Conservation (phyloP, 495 filamentous ascomycete genomes). For the Aspergillus indologenus region DNA sequence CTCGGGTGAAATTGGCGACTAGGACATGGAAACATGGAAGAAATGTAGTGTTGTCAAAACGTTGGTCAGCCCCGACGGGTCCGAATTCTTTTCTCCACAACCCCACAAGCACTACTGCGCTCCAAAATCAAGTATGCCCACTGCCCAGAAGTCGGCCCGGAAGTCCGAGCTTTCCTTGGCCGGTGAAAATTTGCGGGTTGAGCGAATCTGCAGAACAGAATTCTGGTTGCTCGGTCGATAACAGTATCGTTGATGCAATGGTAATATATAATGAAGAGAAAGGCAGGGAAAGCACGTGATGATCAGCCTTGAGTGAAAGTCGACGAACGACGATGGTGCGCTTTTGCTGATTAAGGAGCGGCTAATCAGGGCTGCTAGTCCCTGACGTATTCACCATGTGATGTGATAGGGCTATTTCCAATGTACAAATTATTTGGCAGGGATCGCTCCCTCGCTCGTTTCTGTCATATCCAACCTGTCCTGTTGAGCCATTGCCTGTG, state of each 20-base stretch:
- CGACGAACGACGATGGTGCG: not conserved
- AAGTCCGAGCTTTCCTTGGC: not conserved
- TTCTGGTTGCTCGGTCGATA: not conserved
- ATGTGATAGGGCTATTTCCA: slow-evolving; percentile 21
- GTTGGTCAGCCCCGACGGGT: not conserved
- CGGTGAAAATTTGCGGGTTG: not conserved
- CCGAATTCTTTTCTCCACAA: not conserved
- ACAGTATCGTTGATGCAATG: not conserved
- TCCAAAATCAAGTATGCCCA: not conserved
- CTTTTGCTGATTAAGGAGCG: not conserved
- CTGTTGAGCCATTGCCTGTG: slow-evolving; percentile 90
- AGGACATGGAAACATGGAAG: not conserved
- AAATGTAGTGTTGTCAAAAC: not conserved
- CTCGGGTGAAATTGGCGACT: too few relatives aligned
- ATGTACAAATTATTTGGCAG: slow-evolving; percentile 34
- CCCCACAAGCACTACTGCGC: not conserved
- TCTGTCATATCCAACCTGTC: slow-evolving; percentile 69
- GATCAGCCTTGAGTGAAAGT: not conserved
- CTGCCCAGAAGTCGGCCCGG: not conserved
- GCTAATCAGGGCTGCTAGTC: too few relatives aligned
- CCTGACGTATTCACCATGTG: slow-evolving; percentile 31
- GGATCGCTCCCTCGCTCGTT: slow-evolving; percentile 25
- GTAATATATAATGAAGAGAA: not conserved
- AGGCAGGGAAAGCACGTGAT: not conserved
- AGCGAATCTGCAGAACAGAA: not conserved